Percentiles rank a stretch among this genome's conserved stretches.
phyloP scores from a whole-genome alignment of 1,284 basidiomycete species.

The Ganoderma multipileum region DNA sequence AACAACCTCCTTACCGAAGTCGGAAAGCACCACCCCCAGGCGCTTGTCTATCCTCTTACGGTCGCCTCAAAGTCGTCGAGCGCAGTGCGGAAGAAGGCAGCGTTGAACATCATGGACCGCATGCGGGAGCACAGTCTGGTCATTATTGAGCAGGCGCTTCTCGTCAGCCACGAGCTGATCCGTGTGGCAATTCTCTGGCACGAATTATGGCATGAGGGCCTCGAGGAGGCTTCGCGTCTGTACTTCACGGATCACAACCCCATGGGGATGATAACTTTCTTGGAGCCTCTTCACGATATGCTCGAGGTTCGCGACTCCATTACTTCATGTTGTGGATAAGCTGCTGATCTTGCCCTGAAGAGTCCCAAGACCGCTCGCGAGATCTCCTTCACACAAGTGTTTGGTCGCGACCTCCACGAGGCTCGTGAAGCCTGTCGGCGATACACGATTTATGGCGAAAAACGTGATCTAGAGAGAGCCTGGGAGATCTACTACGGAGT shows the following conservation, averaged over 20 bases:
- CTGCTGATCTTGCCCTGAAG: slow-evolving; percentile 45
- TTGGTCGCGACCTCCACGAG: slow-evolving; percentile 92
- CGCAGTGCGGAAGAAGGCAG: slow-evolving; percentile 82
- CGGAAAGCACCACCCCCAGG: slow-evolving; percentile 97
- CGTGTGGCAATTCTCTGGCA: slow-evolving; percentile 99
- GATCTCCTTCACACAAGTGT: slow-evolving; percentile 94
- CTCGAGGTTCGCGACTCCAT: slow-evolving; percentile 56
- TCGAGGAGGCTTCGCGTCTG: slow-evolving; percentile 96
- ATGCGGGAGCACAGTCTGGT: slow-evolving; percentile 92
- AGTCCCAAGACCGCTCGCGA: slow-evolving; percentile 95
- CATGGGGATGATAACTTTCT: slow-evolving; percentile 96
- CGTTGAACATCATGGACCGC: slow-evolving; percentile 89
- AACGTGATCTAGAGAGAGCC: slow-evolving; percentile 94
- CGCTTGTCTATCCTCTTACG: slow-evolving; percentile 96
- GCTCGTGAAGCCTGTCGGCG: slow-evolving; percentile 93
- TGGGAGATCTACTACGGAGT: slow-evolving; percentile 99
- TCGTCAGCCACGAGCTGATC: slow-evolving; percentile 96
- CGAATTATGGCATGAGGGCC: slow-evolving; percentile 98
- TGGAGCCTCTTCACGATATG: slow-evolving; percentile 95
- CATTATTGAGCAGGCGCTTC: slow-evolving; percentile 92
- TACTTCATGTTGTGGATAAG: background rate
- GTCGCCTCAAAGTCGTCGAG: slow-evolving; percentile 98
- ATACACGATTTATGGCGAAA: slow-evolving; percentile 89
- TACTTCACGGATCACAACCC: slow-evolving; percentile 99
- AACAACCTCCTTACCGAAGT: slow-evolving; percentile 92